Conservation (phyloP, 1,139 yeast species). For the Candida tetrigidarum region DNA sequence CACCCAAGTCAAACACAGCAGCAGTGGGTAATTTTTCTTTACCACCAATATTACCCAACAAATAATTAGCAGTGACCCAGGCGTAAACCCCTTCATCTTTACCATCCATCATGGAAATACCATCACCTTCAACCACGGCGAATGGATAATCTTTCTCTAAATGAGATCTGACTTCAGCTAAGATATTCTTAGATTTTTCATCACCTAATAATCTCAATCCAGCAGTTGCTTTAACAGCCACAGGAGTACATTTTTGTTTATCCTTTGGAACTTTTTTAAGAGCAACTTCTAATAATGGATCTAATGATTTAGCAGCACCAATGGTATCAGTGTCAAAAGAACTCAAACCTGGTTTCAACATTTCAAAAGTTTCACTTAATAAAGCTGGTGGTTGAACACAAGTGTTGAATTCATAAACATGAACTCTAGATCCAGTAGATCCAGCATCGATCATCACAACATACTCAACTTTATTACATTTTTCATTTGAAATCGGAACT, state of each 20-base stretch:
- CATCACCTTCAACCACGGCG: conserved; percentile 84
- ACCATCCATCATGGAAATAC: conserved; percentile 93
- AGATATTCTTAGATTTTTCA: conserved; percentile 68
- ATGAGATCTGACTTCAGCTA: conserved; percentile 75
- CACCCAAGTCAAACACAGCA: conserved; percentile 97
- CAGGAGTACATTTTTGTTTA: conserved; percentile 80
- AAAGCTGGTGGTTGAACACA: conserved; percentile 83
- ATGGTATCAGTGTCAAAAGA: conserved; percentile 77
- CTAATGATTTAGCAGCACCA: conserved; percentile 89
- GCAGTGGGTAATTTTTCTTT: conserved; percentile 78
- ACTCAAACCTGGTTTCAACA: conserved; percentile 93
- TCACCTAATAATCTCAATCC: conserved; percentile 89
- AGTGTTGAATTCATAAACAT: conserved; percentile 87
- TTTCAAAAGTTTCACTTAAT: conserved; percentile 77
- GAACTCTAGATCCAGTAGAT: conserved; percentile 95
- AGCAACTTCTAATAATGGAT: conserved; percentile 77
- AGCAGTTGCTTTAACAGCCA: conserved; percentile 98
- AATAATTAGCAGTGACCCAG: conserved; percentile 95
- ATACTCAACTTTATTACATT: conserved; percentile 39
- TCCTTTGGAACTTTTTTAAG: conserved; percentile 73
- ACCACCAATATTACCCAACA: conserved; percentile 89
- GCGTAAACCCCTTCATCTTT: conserved; percentile 99
- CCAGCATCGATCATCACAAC: conserved; percentile 98
- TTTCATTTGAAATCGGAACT: conserved; percentile 9
- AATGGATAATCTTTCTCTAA: conserved; percentile 84